phyloP scores from a whole-genome alignment of 495 filamentous ascomycete genomes.

The Penicillium lividum region DNA sequence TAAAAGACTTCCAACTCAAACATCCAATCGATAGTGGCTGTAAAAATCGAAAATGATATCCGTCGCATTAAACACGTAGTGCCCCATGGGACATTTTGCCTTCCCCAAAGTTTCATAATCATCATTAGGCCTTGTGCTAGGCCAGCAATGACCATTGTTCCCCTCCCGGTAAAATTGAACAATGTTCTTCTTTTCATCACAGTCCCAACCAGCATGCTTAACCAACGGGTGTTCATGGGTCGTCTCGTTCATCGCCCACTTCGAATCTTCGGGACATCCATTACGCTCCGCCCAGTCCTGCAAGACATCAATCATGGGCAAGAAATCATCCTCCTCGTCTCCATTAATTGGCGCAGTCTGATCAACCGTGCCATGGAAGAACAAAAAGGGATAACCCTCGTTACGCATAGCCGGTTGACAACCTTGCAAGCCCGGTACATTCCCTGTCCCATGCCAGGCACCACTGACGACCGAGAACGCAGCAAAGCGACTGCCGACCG shows the following conservation, averaged over 20 bases:
- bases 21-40: too few species aligned
- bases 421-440: conserved; percentile 32
- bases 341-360: conserved; percentile 29
- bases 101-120: conserved; percentile 22
- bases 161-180: conserved; percentile 51
- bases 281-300: conserved; percentile 42
- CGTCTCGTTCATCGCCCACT: conserved; percentile 24
- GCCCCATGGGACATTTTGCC: conserved; percentile 18
- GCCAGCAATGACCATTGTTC: conserved; percentile 49
- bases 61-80: conserved; percentile 28
- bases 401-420: conserved; percentile 19
- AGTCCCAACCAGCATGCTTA: conserved; percentile 37
- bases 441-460: conserved; percentile 40
- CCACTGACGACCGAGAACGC: conserved; percentile 48
- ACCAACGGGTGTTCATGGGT: conserved; percentile 19
- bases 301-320: conserved; percentile 35
- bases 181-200: conserved; percentile 34
- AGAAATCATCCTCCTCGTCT: conserved; percentile 13
- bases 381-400: conserved; percentile 40
- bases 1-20: too few species aligned
- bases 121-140: conserved; percentile 38
- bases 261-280: conserved; percentile 18
- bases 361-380: conserved; percentile 53
- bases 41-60: conserved; percentile 30
- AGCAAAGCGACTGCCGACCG: conserved; percentile 39